Conservation (phyloP, 352 stramenopile genomes). For the Phytophthora hybrid region DNA sequence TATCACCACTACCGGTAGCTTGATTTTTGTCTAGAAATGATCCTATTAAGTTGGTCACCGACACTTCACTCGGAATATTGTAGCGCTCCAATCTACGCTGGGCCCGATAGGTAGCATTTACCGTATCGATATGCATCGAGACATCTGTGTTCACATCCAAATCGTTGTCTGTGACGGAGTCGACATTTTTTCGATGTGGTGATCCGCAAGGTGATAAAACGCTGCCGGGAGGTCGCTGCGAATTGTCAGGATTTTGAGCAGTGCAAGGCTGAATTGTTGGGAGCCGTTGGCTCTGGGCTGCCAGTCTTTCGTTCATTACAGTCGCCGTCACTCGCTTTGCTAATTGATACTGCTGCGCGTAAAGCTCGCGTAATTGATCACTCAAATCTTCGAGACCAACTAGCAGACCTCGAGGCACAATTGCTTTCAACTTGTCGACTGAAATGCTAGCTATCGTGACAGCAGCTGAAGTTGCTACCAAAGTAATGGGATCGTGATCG, state of each 20-base stretch:
- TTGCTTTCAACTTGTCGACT: constrained; percentile 54
- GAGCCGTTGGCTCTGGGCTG: constrained; percentile 14
- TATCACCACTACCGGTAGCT: neutral
- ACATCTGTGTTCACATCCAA: neutral
- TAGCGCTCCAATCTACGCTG: constrained; percentile 59
- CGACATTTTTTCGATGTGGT: neutral
- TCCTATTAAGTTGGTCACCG: constrained; percentile 36
- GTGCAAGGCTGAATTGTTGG: constrained; percentile 17
- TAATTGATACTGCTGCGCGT: constrained; percentile 44
- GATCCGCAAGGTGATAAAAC: neutral
- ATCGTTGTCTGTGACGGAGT: neutral
- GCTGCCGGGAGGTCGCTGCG: neutral
- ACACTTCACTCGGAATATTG: constrained; percentile 32
- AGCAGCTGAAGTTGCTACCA: constrained; percentile 57
- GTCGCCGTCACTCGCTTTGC: constrained; percentile 51
- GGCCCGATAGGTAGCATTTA: constrained; percentile 38
- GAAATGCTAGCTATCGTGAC: constrained; percentile 56
- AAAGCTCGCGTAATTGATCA: constrained; percentile 32
- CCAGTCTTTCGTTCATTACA: constrained; percentile 61
- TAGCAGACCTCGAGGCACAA: constrained; percentile 53
- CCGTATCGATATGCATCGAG: neutral
- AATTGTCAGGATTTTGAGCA: constrained; percentile 3
- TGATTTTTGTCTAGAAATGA: constrained; percentile 52
- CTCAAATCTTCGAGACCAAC: constrained; percentile 38
- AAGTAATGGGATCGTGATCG: constrained; percentile 39